These are phyloP conservation scores for Candida sonorensis DNA, from an alignment of 805 yeast species.

Conservation along the genomic window DNA sequence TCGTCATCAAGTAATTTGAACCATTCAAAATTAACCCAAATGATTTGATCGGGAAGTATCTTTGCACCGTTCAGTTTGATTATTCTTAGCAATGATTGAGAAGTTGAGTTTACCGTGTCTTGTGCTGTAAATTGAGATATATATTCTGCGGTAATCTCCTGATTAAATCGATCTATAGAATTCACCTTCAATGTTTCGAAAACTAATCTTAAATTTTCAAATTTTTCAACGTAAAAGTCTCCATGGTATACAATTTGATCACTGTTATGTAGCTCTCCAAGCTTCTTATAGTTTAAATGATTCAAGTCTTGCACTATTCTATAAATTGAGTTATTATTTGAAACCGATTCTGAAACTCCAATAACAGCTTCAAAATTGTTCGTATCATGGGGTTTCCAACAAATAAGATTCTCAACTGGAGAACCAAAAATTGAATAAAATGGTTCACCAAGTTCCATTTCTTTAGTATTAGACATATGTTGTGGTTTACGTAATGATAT, in stretches of 20 bases:
- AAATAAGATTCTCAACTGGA: slow-evolving; percentile 7
- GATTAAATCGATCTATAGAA: background rate
- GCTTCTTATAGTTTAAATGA: slow-evolving; percentile 4
- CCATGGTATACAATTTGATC: slow-evolving; percentile 8
- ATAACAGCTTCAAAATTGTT: slow-evolving; percentile 9
- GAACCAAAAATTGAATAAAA: slow-evolving; percentile 31
- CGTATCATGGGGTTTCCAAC: slow-evolving; percentile 6
- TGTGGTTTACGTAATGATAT: slow-evolving; percentile 37
- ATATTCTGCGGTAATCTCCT: background rate
- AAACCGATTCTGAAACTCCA: slow-evolving; percentile 8
- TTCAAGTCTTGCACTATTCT: slow-evolving; percentile 1
- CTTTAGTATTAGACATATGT: slow-evolving; percentile 21
- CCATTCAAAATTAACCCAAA: slow-evolving; percentile 20
- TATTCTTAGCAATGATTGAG: slow-evolving; percentile 11
- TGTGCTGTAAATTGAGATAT: background rate
- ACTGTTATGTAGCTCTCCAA: slow-evolving; percentile 1
- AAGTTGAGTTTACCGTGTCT: background rate
- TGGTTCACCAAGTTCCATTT: slow-evolving; percentile 24
- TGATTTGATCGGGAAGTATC: slow-evolving; percentile 9
- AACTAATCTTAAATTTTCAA: slow-evolving; percentile 36
- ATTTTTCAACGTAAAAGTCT: slow-evolving; percentile 34
- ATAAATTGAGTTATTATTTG: slow-evolving; percentile 6
- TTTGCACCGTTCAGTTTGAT: slow-evolving; percentile 21
- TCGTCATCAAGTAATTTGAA: background rate
- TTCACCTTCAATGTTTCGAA: slow-evolving; percentile 40